Evolutionary conservation across 179 eudicot species (phyloP).

Genomic region (Silene noctiflora): DNA sequence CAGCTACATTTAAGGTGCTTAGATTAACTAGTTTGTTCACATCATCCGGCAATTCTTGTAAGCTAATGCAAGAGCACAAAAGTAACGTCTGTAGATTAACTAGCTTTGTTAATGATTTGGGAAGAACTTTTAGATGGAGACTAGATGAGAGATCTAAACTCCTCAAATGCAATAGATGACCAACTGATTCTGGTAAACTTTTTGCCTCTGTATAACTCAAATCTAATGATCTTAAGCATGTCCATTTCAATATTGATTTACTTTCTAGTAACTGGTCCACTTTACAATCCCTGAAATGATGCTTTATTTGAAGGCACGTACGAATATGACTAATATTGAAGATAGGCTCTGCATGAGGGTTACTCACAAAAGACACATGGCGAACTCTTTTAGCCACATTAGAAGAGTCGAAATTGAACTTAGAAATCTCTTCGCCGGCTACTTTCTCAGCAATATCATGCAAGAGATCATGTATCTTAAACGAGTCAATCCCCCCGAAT

Average conservation of each 20-base stretch:
- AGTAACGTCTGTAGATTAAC: no score
- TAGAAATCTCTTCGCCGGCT: neutral
- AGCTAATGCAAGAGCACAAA: no score
- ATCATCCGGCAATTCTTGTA: no score
- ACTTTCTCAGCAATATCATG: slow-evolving; percentile 15
- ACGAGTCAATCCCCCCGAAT: neutral
- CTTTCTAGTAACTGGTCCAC: no score
- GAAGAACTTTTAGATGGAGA: neutral
- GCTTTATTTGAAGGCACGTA: no score
- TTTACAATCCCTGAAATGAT: neutral
- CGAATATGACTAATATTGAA: no score
- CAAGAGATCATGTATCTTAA: slow-evolving; percentile 19
- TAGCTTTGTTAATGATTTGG: no score
- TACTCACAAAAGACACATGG: neutral
- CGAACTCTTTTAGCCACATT: neutral
- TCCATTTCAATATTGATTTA: neutral
- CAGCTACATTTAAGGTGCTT: no score
- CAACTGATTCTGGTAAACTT: slow-evolving; percentile 5
- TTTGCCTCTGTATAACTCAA: neutral
- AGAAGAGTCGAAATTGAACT: neutral
- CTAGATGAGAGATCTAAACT: slow-evolving; percentile 17
- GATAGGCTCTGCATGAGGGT: neutral
- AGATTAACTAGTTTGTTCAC: no score
- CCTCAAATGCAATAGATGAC: slow-evolving; percentile 18
- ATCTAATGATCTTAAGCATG: slow-evolving; percentile 15